These are phyloP conservation scores for Tephrocybe sp. DNA, from an alignment of 768 basidiomycete species.

Conservation along the genomic window DNA sequence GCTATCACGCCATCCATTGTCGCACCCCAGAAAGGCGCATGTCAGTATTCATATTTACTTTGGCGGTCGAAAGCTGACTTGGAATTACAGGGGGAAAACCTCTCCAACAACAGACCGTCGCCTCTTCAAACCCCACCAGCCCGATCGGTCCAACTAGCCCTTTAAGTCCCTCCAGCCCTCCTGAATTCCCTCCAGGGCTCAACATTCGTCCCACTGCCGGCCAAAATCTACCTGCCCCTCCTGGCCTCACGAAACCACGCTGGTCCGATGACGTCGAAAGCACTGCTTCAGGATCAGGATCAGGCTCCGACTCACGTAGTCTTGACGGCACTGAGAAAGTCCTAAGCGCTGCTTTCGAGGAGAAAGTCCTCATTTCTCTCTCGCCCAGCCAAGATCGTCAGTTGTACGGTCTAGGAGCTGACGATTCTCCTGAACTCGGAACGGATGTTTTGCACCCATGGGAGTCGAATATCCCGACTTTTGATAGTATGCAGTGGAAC, in stretches of 20 bases:
- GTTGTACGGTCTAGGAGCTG: constrained; percentile 16
- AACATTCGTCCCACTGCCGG: constrained; percentile 1
- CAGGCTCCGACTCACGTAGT: constrained; percentile 8
- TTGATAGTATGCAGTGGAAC: constrained; percentile 6
- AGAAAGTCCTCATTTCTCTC: constrained; percentile 19
- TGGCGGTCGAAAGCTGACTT: background rate
- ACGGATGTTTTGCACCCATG: constrained; percentile 22
- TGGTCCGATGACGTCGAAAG: constrained; percentile 11
- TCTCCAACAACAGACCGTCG: background rate
- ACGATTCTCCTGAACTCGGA: constrained; percentile 16
- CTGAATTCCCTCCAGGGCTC: constrained; percentile 16
- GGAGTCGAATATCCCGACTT: constrained; percentile 14
- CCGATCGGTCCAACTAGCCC: background rate
- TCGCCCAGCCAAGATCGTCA: constrained; percentile 24
- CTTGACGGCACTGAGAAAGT: constrained; percentile 3
- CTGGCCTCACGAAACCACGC: constrained; percentile 13
- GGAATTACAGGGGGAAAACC: constrained; percentile 4
- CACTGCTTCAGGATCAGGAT: constrained; percentile 5
- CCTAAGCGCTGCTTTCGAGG: constrained; percentile 11
- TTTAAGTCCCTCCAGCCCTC: background rate
- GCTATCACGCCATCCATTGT: constrained; percentile 2
- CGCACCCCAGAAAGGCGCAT: constrained; percentile 2
- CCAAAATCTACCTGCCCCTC: constrained; percentile 11
- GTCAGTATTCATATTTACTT: background rate
- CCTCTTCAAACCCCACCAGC: background rate